Evolutionary conservation across 2,329 filamentous ascomycete genomes (phyloP), one percentile per base, ranked within the genome.

Genomic region (Ophiosphaerella herpotricha): DNA sequence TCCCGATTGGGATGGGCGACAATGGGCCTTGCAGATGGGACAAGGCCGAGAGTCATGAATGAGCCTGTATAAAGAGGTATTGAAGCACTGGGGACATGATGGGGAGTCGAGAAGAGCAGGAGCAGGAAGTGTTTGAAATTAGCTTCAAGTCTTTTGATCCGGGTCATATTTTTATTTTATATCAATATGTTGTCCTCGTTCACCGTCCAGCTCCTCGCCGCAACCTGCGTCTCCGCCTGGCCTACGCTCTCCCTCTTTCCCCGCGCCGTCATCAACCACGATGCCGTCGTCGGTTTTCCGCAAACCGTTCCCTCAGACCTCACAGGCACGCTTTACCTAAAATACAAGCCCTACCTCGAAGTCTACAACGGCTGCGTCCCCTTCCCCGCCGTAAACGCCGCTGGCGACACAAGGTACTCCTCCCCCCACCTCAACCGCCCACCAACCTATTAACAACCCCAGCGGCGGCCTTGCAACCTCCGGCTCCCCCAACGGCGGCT

Each of bases 331-430:
- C 64, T 83, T 21, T 82, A 82, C 56, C 64, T 80, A 36, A 79
- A 80, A 45, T 85, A 83, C 68, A 78, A 85, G 68, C 83, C 82
- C 0, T 77, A 74, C 45, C 74, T 85, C 5, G 59, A 82, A 9
- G 79, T 85, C 5, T 75, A 77, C 14, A 81, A 82, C 58, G 84
- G 84, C 39, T 87, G 84, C 54, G 83, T 86, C 7, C 82, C 84
- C 0, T 87, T 84, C 61, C 83, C 84, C 0, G 84, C 80, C 1
- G 84, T 87, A 1, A 80, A 87, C 54, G 76, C 76, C 0, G 67
- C 72, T 0, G 85, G 84, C 2, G 77, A 86, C 57, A 85, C 80
- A 13, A 75, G 78, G 83, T 85, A 66, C 51, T 74, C 18, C 18
- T 21, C 18, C 18, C 18, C 18, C 4, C 2, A 5, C 18, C 18